These are phyloP conservation scores for Imleria badia DNA, from an alignment of 768 basidiomycete genomes.

Conservation along the genomic window DNA sequence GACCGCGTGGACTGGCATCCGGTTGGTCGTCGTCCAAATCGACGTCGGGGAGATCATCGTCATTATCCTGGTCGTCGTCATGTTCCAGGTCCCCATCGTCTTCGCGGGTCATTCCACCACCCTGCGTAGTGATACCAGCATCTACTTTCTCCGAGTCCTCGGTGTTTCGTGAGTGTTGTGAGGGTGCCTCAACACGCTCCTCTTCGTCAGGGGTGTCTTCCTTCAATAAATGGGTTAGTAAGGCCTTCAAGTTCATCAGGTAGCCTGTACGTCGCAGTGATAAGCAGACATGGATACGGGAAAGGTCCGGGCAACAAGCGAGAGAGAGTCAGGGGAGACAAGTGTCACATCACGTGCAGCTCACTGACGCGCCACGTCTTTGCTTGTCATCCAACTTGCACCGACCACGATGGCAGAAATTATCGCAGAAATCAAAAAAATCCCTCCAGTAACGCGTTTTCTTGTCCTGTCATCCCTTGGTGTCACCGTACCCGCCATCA, in stretches of 20 bases:
- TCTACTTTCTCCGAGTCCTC: neutral
- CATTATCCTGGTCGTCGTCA: constrained; percentile 12
- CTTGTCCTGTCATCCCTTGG: constrained; percentile 59
- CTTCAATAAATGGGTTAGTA: constrained; percentile 5
- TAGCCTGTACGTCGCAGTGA: neutral
- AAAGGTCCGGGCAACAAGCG: no score
- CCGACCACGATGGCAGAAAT: constrained; percentile 44
- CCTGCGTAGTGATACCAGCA: neutral
- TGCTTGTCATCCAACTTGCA: neutral
- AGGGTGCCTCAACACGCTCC: neutral
- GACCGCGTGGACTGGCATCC: neutral
- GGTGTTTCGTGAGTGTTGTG: neutral
- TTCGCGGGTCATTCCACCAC: neutral
- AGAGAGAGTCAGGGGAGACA: no score
- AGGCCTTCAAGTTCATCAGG: constrained; percentile 14
- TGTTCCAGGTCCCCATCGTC: constrained; percentile 4
- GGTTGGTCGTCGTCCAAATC: neutral
- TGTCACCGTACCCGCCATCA: constrained; percentile 56
- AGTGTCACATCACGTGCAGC: constrained; percentile 10
- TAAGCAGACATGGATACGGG: constrained; percentile 5
- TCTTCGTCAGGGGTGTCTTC: constrained; percentile 21
- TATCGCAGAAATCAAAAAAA: constrained; percentile 67
- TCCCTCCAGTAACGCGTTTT: constrained; percentile 81
- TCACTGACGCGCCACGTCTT: neutral
- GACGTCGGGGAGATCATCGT: neutral